These are phyloP conservation scores for Diplodia mutila DNA, from an alignment of 2,329 filamentous ascomycete genomes.

Conservation along the genomic window DNA sequence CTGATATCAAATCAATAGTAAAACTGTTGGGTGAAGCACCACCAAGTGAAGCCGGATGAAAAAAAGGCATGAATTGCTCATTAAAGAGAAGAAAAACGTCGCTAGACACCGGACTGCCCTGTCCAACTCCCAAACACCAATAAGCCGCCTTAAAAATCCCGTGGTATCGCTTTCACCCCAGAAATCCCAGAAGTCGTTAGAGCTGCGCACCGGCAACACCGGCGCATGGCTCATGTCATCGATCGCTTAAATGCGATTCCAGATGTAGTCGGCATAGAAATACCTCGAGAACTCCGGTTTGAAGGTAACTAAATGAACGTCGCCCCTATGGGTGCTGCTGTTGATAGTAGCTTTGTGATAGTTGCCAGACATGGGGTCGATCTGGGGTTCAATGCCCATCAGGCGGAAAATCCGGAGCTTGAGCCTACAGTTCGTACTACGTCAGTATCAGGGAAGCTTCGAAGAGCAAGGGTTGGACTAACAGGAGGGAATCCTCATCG, in stretches of 20 bases:
- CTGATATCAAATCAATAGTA: not conserved
- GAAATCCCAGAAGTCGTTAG: not conserved
- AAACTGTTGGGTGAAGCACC: not conserved
- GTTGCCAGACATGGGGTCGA: conserved; percentile 71
- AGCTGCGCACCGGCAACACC: not conserved
- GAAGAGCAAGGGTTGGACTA: conserved; percentile 32
- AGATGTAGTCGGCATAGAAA: conserved; percentile 96
- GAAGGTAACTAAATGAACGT: conserved; percentile 93
- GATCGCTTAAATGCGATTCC: conserved; percentile 71
- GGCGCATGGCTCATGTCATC: not conserved
- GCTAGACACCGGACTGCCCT: not conserved
- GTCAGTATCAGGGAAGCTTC: conserved; percentile 19
- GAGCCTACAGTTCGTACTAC: conserved; percentile 53
- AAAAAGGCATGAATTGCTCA: not conserved
- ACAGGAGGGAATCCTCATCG: conserved; percentile 55
- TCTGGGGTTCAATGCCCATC: conserved; percentile 87
- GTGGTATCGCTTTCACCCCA: not conserved
- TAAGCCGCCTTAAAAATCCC: not conserved
- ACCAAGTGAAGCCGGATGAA: not conserved
- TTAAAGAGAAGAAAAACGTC: not conserved
- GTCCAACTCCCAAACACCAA: conserved; percentile 7
- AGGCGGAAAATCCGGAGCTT: conserved; percentile 90
- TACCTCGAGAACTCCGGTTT: conserved; percentile 88
- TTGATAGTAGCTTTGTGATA: conserved; percentile 85
- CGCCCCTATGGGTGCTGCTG: conserved; percentile 85